Conservation (phyloP, 768 basidiomycete species). For the Amanita pallidorosea region DNA sequence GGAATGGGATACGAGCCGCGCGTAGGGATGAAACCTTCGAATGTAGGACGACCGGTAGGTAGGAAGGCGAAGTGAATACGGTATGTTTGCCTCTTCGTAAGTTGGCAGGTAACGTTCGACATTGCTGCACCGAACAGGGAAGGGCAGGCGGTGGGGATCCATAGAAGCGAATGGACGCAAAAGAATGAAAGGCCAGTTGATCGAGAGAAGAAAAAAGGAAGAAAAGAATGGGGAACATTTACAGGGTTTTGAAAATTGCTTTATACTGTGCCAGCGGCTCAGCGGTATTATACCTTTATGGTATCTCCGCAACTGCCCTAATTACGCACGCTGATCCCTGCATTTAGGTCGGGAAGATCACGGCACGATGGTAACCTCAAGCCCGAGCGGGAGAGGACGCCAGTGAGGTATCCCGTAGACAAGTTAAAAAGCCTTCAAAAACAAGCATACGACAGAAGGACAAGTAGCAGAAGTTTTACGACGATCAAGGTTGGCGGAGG, state of each 20-base stretch:
- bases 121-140: not conserved
- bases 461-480: too few species aligned
- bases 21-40: not conserved
- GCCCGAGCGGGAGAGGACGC: not conserved
- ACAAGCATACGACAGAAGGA: too few species aligned
- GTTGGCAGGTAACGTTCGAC: not conserved
- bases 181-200: not conserved
- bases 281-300: not conserved
- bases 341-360: not conserved
- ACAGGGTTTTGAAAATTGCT: not conserved
- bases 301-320: not conserved
- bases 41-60: not conserved
- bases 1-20: not conserved
- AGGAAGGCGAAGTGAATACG: not conserved
- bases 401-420: too few species aligned
- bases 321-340: not conserved
- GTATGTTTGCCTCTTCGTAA: not conserved
- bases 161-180: not conserved
- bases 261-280: not conserved
- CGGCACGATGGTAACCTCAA: not conserved
- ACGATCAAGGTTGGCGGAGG: too few species aligned
- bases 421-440: too few species aligned
- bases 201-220: not conserved
- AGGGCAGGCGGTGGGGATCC: not conserved
- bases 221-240: not conserved